Conservation (phyloP, 1,139 yeast genomes). For the Yamadazyma sp. region DNA sequence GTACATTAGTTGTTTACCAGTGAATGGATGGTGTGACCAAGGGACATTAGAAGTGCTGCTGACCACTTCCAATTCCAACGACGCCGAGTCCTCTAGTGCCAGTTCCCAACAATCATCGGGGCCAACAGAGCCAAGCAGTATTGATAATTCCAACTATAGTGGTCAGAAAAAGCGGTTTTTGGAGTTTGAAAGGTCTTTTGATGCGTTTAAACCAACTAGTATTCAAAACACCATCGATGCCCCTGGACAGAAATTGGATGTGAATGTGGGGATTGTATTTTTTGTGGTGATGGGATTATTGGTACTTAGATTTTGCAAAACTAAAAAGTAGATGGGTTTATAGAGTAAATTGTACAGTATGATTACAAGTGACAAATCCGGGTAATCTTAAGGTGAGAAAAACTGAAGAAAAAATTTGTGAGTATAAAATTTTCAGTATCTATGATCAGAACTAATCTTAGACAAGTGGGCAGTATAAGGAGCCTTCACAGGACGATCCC, state of each 20-base stretch:
- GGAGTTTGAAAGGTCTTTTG: neutral
- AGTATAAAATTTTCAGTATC: too few species aligned
- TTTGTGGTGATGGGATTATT: conserved; percentile 17
- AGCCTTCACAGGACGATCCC: conserved; percentile 13
- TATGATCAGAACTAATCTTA: conserved; percentile 10
- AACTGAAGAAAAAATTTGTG: neutral
- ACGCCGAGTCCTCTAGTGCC: neutral
- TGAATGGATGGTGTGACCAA: conserved; percentile 69
- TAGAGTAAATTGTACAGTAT: too few species aligned
- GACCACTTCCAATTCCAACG: neutral
- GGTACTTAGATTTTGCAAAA: conserved; percentile 3
- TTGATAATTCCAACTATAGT: conserved; percentile 7
- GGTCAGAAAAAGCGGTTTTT: neutral
- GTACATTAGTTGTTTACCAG: conserved; percentile 70
- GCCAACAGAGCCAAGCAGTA: conserved; percentile 5
- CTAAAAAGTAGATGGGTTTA: neutral
- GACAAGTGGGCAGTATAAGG: conserved; percentile 9
- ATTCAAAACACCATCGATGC: too few species aligned
- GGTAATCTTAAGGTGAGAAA: conserved; percentile 1
- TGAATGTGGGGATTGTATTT: conserved; percentile 16
- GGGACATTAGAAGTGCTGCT: conserved; percentile 27
- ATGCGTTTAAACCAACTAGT: neutral
- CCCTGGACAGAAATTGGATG: neutral
- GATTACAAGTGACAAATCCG: neutral
- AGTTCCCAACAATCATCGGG: neutral